A percentile compares a stretch with the other conserved stretches of the same genome.
Conservation (phyloP, 1,284 basidiomycete genomes). For the Earliella scabrosa region DNA sequence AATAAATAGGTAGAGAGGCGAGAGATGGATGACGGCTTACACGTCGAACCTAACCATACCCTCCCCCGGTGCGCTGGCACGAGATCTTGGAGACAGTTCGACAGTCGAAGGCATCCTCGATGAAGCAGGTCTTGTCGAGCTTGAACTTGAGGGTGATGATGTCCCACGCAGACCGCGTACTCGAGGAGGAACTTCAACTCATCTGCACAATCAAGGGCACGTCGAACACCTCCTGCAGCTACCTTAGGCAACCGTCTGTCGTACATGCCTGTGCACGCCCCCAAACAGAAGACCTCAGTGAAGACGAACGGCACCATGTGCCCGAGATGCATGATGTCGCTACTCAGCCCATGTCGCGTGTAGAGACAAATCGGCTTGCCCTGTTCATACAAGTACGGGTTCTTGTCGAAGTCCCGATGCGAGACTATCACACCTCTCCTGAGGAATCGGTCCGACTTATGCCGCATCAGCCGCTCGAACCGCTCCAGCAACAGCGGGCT, state of each 20-base stretch:
- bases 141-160: no score
- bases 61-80: slow-evolving; percentile 89
- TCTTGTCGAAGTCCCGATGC: slow-evolving; percentile 94
- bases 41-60: slow-evolving; percentile 97
- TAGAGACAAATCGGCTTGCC: slow-evolving; percentile 98
- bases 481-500: slow-evolving; percentile 81
- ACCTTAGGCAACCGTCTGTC: slow-evolving; percentile 51
- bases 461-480: slow-evolving; percentile 92
- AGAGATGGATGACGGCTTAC: slow-evolving; percentile 69
- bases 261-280: background rate
- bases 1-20: background rate
- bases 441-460: slow-evolving; percentile 89
- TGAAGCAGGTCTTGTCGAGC: slow-evolving; percentile 87
- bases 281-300: slow-evolving; percentile 65
- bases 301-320: slow-evolving; percentile 98
- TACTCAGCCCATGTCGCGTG: slow-evolving; percentile 96
- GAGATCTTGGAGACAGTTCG: slow-evolving; percentile 94
- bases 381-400: slow-evolving; percentile 95
- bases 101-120: slow-evolving; percentile 96
- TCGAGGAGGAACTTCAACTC: slow-evolving; percentile 99
- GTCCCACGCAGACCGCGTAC: no score
- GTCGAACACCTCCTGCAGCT: slow-evolving; percentile 97
- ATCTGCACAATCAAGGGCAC: slow-evolving; percentile 94
- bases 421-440: slow-evolving; percentile 97
- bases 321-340: slow-evolving; percentile 97